Evolutionary conservation across 2,329 filamentous ascomycete genomes (phyloP).

Genomic region (Tolypocladium amazonense): DNA sequence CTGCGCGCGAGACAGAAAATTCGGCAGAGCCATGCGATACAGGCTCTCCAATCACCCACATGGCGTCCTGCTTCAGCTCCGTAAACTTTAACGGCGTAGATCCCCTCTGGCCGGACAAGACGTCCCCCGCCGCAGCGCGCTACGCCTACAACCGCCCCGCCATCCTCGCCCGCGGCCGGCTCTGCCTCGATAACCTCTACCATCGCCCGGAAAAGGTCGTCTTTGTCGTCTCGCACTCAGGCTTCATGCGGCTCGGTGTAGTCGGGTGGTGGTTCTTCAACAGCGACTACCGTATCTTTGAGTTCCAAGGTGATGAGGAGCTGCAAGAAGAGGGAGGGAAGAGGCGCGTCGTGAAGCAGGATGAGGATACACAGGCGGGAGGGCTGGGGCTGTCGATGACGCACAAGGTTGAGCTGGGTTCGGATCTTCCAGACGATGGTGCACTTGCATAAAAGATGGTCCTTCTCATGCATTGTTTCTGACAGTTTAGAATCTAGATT

Average conservation of each 20-base stretch:
- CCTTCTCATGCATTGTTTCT: background rate
- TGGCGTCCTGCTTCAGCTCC: slow-evolving; percentile 38
- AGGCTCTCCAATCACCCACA: slow-evolving; percentile 33
- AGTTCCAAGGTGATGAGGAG: slow-evolving; percentile 28
- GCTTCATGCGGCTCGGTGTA: slow-evolving; percentile 48
- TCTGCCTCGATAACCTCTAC: slow-evolving; percentile 37
- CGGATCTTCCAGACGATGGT: slow-evolving; percentile 24
- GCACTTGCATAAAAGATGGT: background rate
- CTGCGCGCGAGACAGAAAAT: slow-evolving; percentile 30
- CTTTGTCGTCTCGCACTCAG: slow-evolving; percentile 55
- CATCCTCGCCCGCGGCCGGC: slow-evolving; percentile 44
- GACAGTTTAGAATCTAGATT: background rate
- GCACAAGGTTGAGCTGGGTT: slow-evolving; percentile 25
- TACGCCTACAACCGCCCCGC: slow-evolving; percentile 44
- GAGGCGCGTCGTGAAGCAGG: slow-evolving; percentile 28
- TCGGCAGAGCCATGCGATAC: slow-evolving; percentile 50
- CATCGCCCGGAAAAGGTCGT: slow-evolving; percentile 48
- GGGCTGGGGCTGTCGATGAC: slow-evolving; percentile 25
- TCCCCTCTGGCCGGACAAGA: slow-evolving; percentile 53
- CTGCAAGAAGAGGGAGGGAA: background rate
- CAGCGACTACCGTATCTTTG: slow-evolving; percentile 54
- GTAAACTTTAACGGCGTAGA: slow-evolving; percentile 49
- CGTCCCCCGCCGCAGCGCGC: slow-evolving; percentile 25
- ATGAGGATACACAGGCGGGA: slow-evolving; percentile 25
- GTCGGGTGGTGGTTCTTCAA: slow-evolving; percentile 47